Conservation (phyloP, 2,329 filamentous ascomycete genomes). For the Microcyclospora pomicola region DNA sequence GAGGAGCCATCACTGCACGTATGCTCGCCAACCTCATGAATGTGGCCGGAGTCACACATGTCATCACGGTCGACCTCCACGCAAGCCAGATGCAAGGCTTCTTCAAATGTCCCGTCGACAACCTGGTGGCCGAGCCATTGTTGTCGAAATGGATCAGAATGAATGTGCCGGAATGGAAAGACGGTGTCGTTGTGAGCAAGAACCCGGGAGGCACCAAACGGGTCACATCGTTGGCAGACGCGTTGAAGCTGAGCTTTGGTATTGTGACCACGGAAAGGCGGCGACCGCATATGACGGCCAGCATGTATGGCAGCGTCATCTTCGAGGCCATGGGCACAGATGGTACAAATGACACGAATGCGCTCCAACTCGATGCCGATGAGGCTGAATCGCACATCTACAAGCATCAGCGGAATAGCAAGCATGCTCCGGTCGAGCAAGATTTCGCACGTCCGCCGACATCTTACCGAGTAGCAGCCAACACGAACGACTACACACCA, state of each 20-base stretch:
- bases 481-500: conserved; percentile 5
- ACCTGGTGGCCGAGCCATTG: conserved; percentile 87
- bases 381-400: conserved; percentile 5
- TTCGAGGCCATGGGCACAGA: conserved; percentile 36
- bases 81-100: conserved; percentile 96
- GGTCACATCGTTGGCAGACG: conserved; percentile 89
- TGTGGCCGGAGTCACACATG: conserved; percentile 90
- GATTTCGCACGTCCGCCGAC: conserved; percentile 12
- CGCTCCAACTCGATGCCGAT: conserved; percentile 10
- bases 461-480: conserved; percentile 1
- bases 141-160: conserved; percentile 90
- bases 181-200: conserved; percentile 94
- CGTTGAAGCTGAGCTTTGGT: conserved; percentile 92
- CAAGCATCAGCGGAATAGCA: not conserved
- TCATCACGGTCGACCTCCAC: conserved; percentile 94
- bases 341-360: conserved; percentile 24
- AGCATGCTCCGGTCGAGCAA: conserved; percentile 10
- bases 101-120: conserved; percentile 95
- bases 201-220: conserved; percentile 95
- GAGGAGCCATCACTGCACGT: conserved; percentile 87
- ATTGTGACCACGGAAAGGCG: conserved; percentile 76
- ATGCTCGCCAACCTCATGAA: conserved; percentile 93
- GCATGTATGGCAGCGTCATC: conserved; percentile 68
- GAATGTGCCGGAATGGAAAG: conserved; percentile 75
- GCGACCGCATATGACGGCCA: conserved; percentile 35